Base-by-base conservation (phyloP, 2,329 filamentous ascomycete species). In the Hypoxylon sp. region DNA sequence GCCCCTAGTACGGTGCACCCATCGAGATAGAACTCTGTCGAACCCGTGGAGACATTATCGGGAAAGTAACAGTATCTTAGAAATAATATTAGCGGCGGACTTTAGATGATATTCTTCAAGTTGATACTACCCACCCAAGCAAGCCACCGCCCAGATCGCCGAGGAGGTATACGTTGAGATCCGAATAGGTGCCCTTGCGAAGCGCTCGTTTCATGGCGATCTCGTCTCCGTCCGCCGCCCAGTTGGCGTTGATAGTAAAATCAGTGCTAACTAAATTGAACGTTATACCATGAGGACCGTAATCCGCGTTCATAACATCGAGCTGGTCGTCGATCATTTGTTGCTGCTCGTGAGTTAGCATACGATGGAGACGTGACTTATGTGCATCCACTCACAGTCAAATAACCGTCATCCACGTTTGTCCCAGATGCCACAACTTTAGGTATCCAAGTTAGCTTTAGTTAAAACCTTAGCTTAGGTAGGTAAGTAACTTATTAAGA, bases 151-250 rank as follows among this genome's bases (percentile, higher is more conserved):
- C 74, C 17, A 84, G 75, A 50, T 74, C 68, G 20, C 74, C 74
- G 57, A 82, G 76, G 77, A 84, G 83, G 80, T 85, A 85, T 48
- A 85, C 46, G 79, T 86, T 86, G 59, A 86, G 80, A 68, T 81
- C 76, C 10, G 74, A 65, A 76, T 85, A 85, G 64, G 78, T 78
- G 51, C 84, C 84, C 76, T 82, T 79, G 66, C 82, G 82, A 8
- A 86, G 83, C 27, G 79, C 73, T 42, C 65, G 73, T 80, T 85
- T 85, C 83, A 85, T 85, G 2, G 71, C 76, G 57, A 78, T 58
- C 65, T 84, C 81, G n/a, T 72, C 68, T 1, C 77, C 76, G 25
- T 82, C 84, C 13, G 65, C 70, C 31, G 83, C 82, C 84, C 84
- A 88, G 72, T 77, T 76, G 20, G 76, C 42, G 79, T 87, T 86